Evolutionary conservation across 139 green algal genomes (phyloP), one percentile per base, ranked within the genome.

Genomic region (Chlorella sp.): DNA sequence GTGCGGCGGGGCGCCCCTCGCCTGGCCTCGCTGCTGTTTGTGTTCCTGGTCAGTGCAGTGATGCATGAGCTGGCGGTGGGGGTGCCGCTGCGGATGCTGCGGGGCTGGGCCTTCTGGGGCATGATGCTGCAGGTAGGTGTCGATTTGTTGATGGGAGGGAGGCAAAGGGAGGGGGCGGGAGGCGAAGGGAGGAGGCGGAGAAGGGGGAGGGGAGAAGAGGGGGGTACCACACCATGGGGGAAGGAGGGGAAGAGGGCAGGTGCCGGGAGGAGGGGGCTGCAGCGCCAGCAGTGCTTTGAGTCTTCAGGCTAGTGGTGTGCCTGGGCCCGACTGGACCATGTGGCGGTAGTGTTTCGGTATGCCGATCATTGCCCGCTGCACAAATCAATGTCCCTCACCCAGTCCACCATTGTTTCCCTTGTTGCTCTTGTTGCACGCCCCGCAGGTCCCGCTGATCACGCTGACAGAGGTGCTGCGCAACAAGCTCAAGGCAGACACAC

Each of bases 41-140:
- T 89, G 17, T 97, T 97, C 73, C 90, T 94, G 66, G 78, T 95
- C 50, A 87, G 73, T 1, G 92, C 92, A 0, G 67, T 93, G 1
- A 83, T 92, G 34, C 92, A 97, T 73, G 92, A 98, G 61, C 59
- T 98, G 23, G 62, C 91, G 36, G 82, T 98, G 35, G 91, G 88
- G 0, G 83, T 97, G 62, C 93, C 93, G 10, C 88, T 97, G 71
- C 91, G 95, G 74, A 88, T 96, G 82, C 34, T 94, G 55, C 82
- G 88, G 42, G 31, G 77, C 51, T 97, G 88, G 87, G 85, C 89
- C 2, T 74, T 67, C 3, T 26, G 17, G 5, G 69, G 69, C 26
- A 59, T 59, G 97, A 59, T 67, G 55, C 24, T 82, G 50, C 75
- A 85, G 76, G 79, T 78, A 49, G 2, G 77, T 34, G n/a, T n/a